Conservation (phyloP, 345 rosid genomes). For the Populus ilicifolia region DNA sequence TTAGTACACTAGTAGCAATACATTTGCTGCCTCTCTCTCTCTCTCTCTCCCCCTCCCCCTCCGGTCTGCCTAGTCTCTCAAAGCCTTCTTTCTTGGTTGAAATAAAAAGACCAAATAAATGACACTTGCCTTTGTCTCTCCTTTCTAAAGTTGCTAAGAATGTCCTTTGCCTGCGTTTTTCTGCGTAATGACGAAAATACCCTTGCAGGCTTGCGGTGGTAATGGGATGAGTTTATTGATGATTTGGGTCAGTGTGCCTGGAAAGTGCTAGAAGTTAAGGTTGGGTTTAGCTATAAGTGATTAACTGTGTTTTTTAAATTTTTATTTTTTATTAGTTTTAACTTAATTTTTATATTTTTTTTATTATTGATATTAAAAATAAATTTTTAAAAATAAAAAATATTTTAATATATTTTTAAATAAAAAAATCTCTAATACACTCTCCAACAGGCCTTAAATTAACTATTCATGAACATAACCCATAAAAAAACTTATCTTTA, state of each 20-base stretch:
- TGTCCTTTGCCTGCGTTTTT: constrained; percentile 3
- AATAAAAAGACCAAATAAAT: constrained; percentile 6
- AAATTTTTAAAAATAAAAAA: too few relatives aligned
- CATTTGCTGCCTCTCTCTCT: background rate
- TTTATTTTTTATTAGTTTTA: too few relatives aligned
- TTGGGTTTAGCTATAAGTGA: background rate
- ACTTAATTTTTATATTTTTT: too few relatives aligned
- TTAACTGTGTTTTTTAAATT: too few relatives aligned
- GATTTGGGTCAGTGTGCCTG: background rate
- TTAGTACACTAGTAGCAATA: background rate
- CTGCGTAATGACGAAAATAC: background rate
- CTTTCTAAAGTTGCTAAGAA: constrained; percentile 26
- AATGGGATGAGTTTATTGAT: background rate
- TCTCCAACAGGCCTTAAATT: too few relatives aligned
- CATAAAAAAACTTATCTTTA: too few relatives aligned
- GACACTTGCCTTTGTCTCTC: background rate
- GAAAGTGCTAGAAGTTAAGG: background rate
- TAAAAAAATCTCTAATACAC: too few relatives aligned
- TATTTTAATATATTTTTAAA: too few relatives aligned
- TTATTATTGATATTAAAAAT: too few relatives aligned
- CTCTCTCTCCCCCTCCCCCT: background rate
- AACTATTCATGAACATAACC: too few relatives aligned
- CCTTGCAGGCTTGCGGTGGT: background rate
- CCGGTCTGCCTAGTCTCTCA: background rate
- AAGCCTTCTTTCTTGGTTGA: background rate